Evolutionary conservation across 306 rosid genomes (phyloP).

Genomic region (Cicer cuneatum): DNA sequence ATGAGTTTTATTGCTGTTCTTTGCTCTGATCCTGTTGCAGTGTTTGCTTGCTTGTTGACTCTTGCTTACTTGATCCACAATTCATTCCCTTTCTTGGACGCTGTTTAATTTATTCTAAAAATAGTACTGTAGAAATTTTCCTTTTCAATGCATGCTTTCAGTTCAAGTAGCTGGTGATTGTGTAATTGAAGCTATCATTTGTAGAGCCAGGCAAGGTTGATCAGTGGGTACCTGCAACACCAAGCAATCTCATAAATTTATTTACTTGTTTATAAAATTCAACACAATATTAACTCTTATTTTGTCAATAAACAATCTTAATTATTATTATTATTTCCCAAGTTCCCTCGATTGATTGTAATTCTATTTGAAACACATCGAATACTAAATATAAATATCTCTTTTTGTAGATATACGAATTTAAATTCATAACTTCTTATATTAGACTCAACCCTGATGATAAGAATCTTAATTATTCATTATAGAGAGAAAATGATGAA

Average conservation of each 20-base stretch:
- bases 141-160: conserved; percentile 20
- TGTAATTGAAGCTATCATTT: conserved; percentile 73
- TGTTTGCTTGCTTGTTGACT: conserved; percentile 35
- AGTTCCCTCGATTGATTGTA: too few relatives aligned
- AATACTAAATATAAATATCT: too few relatives aligned
- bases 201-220: conserved; percentile 79
- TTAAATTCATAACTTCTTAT: too few relatives aligned
- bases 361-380: too few relatives aligned
- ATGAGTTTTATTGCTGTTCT: background rate
- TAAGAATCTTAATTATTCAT: too few relatives aligned
- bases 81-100: background rate
- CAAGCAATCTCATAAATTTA: conserved; percentile 6
- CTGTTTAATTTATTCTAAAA: background rate
- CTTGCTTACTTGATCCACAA: background rate
- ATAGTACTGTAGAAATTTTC: background rate
- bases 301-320: too few relatives aligned
- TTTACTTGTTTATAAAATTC: too few relatives aligned
- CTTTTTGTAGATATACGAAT: too few relatives aligned
- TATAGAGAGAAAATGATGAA: too few relatives aligned
- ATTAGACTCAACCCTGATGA: too few relatives aligned
- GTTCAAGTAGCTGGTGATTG: conserved; percentile 64
- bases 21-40: conserved; percentile 19
- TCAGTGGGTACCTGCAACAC: conserved; percentile 76
- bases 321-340: too few relatives aligned
- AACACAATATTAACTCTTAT: too few relatives aligned